These are phyloP conservation scores for Starmerella cellae DNA, from an alignment of 805 yeast genomes.

Conservation along the genomic window DNA sequence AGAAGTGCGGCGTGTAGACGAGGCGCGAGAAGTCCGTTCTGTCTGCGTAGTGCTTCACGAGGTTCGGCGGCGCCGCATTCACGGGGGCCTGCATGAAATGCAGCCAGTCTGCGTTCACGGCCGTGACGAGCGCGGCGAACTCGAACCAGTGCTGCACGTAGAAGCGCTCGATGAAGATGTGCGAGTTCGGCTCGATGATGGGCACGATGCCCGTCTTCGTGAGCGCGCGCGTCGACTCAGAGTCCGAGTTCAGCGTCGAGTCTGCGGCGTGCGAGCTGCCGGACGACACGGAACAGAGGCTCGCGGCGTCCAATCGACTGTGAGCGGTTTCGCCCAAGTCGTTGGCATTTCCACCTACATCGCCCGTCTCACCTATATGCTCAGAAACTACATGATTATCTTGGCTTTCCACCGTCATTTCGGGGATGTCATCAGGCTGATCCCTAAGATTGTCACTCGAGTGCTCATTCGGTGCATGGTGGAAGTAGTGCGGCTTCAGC, in stretches of 20 bases:
- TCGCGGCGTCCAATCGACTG: too few species aligned
- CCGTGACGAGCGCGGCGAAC: slow-evolving; percentile 40
- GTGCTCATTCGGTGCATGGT: neutral
- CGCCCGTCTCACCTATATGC: too few species aligned
- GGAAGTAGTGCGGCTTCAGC: slow-evolving; percentile 39
- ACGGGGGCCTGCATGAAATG: slow-evolving; percentile 73
- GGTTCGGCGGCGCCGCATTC: slow-evolving; percentile 56
- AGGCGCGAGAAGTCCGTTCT: slow-evolving; percentile 31
- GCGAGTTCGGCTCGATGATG: neutral
- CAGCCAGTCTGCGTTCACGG: slow-evolving; percentile 34
- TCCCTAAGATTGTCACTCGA: too few species aligned
- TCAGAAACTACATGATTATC: too few species aligned
- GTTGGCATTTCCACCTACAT: too few species aligned
- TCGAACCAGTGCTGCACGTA: slow-evolving; percentile 50
- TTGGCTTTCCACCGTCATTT: neutral
- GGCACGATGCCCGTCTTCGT: too few species aligned
- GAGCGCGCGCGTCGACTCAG: neutral
- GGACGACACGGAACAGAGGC: neutral
- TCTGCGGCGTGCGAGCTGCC: too few species aligned
- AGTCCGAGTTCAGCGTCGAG: neutral
- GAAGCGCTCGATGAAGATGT: slow-evolving; percentile 39
- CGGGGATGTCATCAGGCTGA: neutral
- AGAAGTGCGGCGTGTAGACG: slow-evolving; percentile 76
- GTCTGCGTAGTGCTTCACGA: slow-evolving; percentile 39
- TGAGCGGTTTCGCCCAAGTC: too few species aligned